Evolutionary conservation across 2,329 filamentous ascomycete species (phyloP), one percentile per base, ranked within the genome.

Genomic region (Clarireedia hainanense): DNA sequence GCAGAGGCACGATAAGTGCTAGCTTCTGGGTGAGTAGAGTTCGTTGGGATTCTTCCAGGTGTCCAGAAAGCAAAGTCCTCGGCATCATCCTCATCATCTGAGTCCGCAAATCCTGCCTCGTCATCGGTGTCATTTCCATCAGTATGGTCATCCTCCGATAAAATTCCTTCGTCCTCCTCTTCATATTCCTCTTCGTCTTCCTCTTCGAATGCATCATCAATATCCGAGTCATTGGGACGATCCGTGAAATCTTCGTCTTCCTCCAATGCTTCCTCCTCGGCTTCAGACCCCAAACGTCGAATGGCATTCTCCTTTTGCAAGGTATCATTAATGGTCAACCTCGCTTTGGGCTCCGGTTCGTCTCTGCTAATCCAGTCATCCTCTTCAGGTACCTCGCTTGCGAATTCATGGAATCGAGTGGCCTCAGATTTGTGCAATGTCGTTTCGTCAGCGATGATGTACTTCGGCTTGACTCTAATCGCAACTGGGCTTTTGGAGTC

Each of bases 301-400:
- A 99, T 94, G 30, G 83, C 84, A 60, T 90, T 91, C 72, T 99
- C 94, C 72, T 95, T 95, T 69, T 83, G 80, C 62, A 99, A 78
- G 4, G 91, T 95, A 68, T 97, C 94, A 63, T 86, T 84, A 61
- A 99, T 85, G 4, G 91, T 97, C 40, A 99, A 77, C 66, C 89
- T 90, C 50, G 76, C 34, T 81, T 80, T 6, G 24, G 61, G 80
- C 77, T 36, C 81, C 76, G 64, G 63, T 7, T 55, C 54, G 65
- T 89, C 86, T 55, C 86, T 83, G 15, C 76, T 76, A 30, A 95
- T 89, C 94, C 94, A 99, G 65, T 96, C 91, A 57, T 96, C 91
- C 59, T 94, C 88, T 57, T 89, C 83, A 42, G 86, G 78, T 57
- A 84, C 79, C 50, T 89, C 91, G 68, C 87, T 91, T 45, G 89